phyloP scores from a whole-genome alignment of 352 stramenopile genomes.

The Globisporangium paroecandrum region DNA sequence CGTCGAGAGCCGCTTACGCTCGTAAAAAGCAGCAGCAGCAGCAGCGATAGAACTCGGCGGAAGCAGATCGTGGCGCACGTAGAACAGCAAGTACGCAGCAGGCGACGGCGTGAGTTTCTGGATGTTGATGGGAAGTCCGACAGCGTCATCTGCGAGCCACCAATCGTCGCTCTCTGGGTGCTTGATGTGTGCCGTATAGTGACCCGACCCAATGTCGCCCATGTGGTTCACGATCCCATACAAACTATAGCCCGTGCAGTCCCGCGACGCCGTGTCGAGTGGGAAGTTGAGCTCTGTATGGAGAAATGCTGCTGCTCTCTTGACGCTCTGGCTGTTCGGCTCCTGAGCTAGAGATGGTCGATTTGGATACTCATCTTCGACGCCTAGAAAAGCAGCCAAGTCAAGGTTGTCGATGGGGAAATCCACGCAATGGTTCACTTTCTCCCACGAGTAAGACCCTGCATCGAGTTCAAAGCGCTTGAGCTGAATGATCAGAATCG shows the following conservation, averaged over 20 bases:
- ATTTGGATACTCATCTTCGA: background rate
- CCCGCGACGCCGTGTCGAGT: constrained; percentile 36
- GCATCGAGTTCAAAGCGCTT: constrained; percentile 66
- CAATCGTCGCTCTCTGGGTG: constrained; percentile 54
- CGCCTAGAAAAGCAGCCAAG: constrained; percentile 43
- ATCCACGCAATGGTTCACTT: constrained; percentile 87
- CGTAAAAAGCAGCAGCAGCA: background rate
- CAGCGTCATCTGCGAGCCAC: constrained; percentile 94
- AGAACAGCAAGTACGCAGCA: constrained; percentile 75
- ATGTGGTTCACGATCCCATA: constrained; percentile 95
- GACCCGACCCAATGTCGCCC: constrained; percentile 88
- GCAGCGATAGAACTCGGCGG: background rate
- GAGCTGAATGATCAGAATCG: constrained; percentile 60
- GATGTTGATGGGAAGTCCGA: constrained; percentile 11
- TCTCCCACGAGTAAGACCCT: constrained; percentile 57
- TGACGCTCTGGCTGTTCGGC: constrained; percentile 15
- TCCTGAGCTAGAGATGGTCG: background rate
- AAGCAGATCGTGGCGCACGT: constrained; percentile 46
- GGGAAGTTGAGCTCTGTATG: constrained; percentile 38
- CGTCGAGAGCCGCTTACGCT: constrained; percentile 2
- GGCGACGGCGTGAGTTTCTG: constrained; percentile 38
- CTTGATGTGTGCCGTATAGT: constrained; percentile 86
- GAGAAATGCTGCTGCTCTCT: constrained; percentile 29
- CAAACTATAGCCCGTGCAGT: constrained; percentile 80
- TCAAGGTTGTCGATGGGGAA: constrained; percentile 90